Evolutionary conservation across 345 rosid species (phyloP).

Genomic region (Trapa incisa): DNA sequence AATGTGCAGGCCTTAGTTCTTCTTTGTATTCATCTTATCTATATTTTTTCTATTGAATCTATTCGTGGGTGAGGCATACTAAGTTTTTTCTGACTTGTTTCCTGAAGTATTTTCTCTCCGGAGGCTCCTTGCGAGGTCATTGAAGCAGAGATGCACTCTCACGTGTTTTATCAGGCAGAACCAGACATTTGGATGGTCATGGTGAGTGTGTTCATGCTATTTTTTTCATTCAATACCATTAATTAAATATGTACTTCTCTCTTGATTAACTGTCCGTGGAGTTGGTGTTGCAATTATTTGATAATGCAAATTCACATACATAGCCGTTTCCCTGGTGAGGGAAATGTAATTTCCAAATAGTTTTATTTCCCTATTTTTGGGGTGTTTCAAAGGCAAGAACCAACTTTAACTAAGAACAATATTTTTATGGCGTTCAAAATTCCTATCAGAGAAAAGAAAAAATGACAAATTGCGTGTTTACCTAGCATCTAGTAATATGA

Average conservation of each 20-base stretch:
- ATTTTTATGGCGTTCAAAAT: background rate
- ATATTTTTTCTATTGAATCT: background rate
- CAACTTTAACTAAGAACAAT: no score
- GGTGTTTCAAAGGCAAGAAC: no score
- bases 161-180: slow-evolving; percentile 85
- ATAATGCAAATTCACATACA: background rate
- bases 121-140: slow-evolving; percentile 92
- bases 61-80: background rate
- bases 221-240: background rate
- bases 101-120: slow-evolving; percentile 85
- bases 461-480: background rate
- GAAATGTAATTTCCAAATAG: no score
- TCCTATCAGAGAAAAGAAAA: background rate
- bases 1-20: background rate
- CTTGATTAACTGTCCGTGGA: background rate
- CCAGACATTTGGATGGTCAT: slow-evolving; percentile 96
- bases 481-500: background rate
- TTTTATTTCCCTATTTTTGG: no score
- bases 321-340: background rate
- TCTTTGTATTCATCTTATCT: no score
- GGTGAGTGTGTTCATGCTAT: slow-evolving; percentile 32
- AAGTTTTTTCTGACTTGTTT: slow-evolving; percentile 1
- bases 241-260: background rate
- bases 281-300: background rate
- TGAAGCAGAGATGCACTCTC: slow-evolving; percentile 94